Conservation (phyloP, 768 basidiomycete genomes). For the Dictyophora rubrovolvata region DNA sequence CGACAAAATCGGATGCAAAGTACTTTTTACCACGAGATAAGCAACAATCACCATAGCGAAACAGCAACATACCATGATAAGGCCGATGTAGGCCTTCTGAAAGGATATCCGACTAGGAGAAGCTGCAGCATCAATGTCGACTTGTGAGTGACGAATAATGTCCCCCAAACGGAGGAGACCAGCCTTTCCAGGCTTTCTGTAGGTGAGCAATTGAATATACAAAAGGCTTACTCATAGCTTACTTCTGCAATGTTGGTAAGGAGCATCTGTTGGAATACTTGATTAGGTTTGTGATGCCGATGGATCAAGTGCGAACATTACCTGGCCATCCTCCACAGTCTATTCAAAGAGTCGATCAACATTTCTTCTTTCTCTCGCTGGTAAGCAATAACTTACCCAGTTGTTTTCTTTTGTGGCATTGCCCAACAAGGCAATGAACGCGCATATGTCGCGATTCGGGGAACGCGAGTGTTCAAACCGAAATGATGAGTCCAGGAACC, state of each 20-base stretch:
- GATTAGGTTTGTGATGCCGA: neutral
- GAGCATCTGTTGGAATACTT: constrained; percentile 24
- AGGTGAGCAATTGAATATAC: neutral
- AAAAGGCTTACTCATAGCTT: constrained; percentile 7
- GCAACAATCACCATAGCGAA: neutral
- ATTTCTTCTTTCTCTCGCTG: neutral
- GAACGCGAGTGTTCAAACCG: constrained; percentile 22
- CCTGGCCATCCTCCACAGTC: constrained; percentile 44
- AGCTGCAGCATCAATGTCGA: constrained; percentile 31
- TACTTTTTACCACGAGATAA: constrained; percentile 28
- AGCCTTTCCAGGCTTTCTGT: constrained; percentile 18
- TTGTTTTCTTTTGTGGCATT: constrained; percentile 11
- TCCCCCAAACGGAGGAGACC: constrained; percentile 41
- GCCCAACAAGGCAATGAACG: constrained; percentile 24
- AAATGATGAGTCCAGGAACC: constrained; percentile 34
- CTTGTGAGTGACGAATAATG: constrained; percentile 34
- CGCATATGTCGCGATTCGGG: constrained; percentile 32
- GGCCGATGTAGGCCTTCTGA: constrained; percentile 42
- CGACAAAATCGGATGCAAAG: constrained; percentile 45
- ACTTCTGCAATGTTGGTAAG: constrained; percentile 30
- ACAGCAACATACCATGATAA: constrained; percentile 34
- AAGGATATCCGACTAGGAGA: constrained; percentile 37
- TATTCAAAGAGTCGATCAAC: constrained; percentile 12
- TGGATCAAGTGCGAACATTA: constrained; percentile 15
- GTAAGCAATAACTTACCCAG: constrained; percentile 19